Conservation (phyloP, 164 flowering plant genomes). For the Nelumbo lutea region DNA sequence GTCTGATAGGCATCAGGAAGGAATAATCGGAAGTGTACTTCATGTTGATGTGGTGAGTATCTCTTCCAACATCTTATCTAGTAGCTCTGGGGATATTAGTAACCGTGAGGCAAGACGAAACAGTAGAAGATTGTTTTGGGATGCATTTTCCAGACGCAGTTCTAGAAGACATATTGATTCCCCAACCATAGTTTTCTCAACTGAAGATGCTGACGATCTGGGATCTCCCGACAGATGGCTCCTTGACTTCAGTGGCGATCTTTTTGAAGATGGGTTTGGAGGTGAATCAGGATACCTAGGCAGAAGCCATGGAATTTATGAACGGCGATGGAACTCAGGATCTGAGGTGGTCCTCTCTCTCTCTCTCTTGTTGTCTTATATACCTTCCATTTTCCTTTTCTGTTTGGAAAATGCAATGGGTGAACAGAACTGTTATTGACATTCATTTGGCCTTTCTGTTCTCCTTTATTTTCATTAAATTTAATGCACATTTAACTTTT, state of each 20-base stretch:
- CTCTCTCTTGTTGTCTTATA: background rate
- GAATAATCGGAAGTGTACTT: slow-evolving; percentile 39
- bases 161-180: slow-evolving; percentile 58
- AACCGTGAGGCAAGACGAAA: slow-evolving; percentile 52
- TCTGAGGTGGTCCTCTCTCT: slow-evolving; percentile 48
- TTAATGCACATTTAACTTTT: slow-evolving; percentile 6
- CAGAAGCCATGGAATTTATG: slow-evolving; percentile 37
- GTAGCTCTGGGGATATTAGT: slow-evolving; percentile 35
- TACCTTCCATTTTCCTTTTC: too few species aligned
- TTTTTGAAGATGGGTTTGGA: slow-evolving; percentile 40
- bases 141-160: slow-evolving; percentile 73
- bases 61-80: slow-evolving; percentile 42
- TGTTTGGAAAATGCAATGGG: too few species aligned
- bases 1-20: slow-evolving; percentile 34
- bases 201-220: slow-evolving; percentile 39
- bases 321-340: slow-evolving; percentile 51
- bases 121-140: slow-evolving; percentile 74
- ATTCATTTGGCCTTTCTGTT: background rate
- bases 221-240: slow-evolving; percentile 69
- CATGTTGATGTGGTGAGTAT: slow-evolving; percentile 61
- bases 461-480: background rate
- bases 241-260: slow-evolving; percentile 54
- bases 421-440: background rate
- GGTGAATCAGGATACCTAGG: slow-evolving; percentile 36
- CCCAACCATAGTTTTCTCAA: slow-evolving; percentile 40